Evolutionary conservation across 2,329 filamentous ascomycete genomes (phyloP), one percentile per base, ranked within the genome.

Genomic region (Diaporthe ilicicola): DNA sequence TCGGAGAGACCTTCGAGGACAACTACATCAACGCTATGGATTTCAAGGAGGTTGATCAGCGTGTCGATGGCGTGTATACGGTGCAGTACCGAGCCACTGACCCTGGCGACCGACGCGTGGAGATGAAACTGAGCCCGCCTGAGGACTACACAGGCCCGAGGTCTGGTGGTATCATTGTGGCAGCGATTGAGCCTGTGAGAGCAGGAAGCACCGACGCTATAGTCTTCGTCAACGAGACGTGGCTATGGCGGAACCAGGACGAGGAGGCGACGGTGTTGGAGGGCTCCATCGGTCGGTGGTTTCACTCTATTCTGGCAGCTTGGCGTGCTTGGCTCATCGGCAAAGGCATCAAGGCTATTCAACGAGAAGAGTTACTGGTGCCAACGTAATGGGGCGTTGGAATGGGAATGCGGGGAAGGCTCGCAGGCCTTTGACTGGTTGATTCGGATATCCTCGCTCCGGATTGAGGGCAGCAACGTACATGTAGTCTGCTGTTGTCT

Each of bases 281-380:
- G 34, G 50, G 53, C 9, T 39, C 54, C 24, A 29, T 54, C 22
- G 64, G 69, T 24, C 64, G 62, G 1, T 70, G 64, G 69, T 53
- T 67, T 22, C 69, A 70, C 54, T 68, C 69, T 19, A n/a, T 70
- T 5, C 54, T 68, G 48, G 69, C 54, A 19, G 62, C 62, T 12
- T 70, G 69, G 69, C 64, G 68, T 10, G 62, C 62, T 12, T 70
- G 69, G 69, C 64, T 70, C 12, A 54, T 68, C 27, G 44, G 24
- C 24, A 62, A 61, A 50, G 62, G 64, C 19, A 62, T 62, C 32
- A 22, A 46, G 50, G 55, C 62, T 53, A 24, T 55, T 15, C 42
- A 46, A 19, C 22, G 15, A 24, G 22, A 13, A 10, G n/a, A 50
- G 6, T 13, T 34, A 24, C 22, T 39, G n/a, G 51, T 27, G 8